Base-by-base conservation (phyloP, 2,329 filamentous ascomycete species). In the Ceratocystis variospora region DNA sequence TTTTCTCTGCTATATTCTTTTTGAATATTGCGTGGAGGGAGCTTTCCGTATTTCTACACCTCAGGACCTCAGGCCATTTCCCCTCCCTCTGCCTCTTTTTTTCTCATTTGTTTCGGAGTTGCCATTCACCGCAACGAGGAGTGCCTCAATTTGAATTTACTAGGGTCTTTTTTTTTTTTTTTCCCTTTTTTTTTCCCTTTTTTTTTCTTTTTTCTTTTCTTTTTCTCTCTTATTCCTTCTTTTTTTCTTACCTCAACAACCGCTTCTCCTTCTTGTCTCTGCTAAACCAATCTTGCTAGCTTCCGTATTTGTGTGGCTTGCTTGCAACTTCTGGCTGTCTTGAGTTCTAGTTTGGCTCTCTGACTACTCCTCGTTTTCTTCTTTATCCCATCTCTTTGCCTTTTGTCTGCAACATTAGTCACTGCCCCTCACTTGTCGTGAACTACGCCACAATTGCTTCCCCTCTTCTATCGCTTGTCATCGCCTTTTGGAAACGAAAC, bases 61-160 rank as follows among this genome's bases (percentile, higher is more conserved):
- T n/a, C 17, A 31, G 53, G 7, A 19, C 53, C 53, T n/a, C 17
- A 31, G 53, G 7, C 22, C 50, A 55, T 57, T 33, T n/a, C 2
- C 53, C 22, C 19, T 6, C 2, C 3, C 31, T n/a, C 25, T 33
- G 1, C 15, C 0, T 4, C 2, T 55, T 15, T 57, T 17, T 17
- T n/a, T 5, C 1, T 33, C 28, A 6, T 31, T 59, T 33, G 17
- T 59, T 59, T 59, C 53, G 53, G 53, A 59, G 25, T 59, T 31
- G 28, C 53, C 53, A 37, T 59, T 31, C 28, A 59, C 53, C 53
- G 53, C 53, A 59, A 37, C 53, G 53, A 33, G 53, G 53, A 37
- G 53, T 59, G 53, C 53, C 53, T 37, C 53, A 59, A 59, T 59
- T 59, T 59, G 53, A 10, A 17, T 59, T 59, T 59, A 59, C 53